Evolutionary conservation across 176 grass and related monocot genomes (phyloP), one percentile per base, ranked within the genome.

Genomic region (Lolium multiflorum): DNA sequence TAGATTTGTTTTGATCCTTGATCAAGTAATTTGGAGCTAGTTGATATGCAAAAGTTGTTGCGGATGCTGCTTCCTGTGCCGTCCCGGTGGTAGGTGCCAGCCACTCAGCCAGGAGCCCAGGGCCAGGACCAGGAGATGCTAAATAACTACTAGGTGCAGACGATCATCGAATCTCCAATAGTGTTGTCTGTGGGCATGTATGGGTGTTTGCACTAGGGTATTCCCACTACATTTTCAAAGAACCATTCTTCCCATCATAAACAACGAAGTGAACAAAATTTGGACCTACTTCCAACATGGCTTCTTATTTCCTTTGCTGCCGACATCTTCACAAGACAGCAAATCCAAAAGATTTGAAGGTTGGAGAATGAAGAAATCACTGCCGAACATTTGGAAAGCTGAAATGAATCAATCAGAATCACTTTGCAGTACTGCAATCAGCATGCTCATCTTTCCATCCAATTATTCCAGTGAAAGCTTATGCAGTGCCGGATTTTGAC

Each of bases 121-220:
- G n/a, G n/a, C n/a, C n/a, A n/a, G 20, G 73, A 76, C 13, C 63
- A 74, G 68, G 62, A 80, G 68, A 76, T 70, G 69, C 83, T 62
- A 35, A 77, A 63, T 31, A 77, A 63, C n/a, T 76, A 63, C n/a
- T 69, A 72, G 83, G 78, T 90, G 73, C 55, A 69, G 39, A 66
- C 77, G 72, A 82, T 78, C 73, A 78, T 13, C 63, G 54, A 56
- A 78, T 87, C 79, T 79, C 62, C 69, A 76, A 76, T 84, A 65
- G 76, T 81, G 50, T 39, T 11, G 20, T 4, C 22, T 50, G 3
- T 50, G 65, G 1, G 20, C 43, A 20, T 81, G 61, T 35, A 35
- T 52, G 57, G 1, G 80, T 59, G 79, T 51, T 46, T 20, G 74
- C 44, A 78, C 15, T 81, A 70, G 76, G 78, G 84, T 91, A 88